phyloP scores from a whole-genome alignment of 2,329 filamentous ascomycete genomes.

The Ophiostoma piceae region DNA sequence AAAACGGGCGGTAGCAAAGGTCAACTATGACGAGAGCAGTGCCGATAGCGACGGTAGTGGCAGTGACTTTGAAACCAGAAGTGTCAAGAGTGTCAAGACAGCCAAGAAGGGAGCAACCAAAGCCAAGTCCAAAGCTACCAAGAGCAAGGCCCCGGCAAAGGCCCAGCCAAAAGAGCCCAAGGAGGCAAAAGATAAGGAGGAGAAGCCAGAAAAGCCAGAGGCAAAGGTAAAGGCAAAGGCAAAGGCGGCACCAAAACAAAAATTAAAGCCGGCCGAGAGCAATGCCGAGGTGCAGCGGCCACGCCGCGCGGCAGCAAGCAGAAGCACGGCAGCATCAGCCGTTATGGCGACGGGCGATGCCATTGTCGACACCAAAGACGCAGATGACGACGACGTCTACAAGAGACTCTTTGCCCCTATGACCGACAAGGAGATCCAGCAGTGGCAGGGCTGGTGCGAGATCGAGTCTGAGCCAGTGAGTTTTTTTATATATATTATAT shows the following conservation, averaged over 20 bases:
- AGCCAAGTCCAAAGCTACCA: neutral
- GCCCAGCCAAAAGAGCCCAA: neutral
- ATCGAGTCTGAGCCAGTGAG: conserved; percentile 81
- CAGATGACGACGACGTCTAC: conserved; percentile 25
- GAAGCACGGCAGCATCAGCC: conserved; percentile 19
- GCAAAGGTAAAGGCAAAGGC: neutral
- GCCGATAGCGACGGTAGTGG: neutral
- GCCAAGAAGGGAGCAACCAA: neutral
- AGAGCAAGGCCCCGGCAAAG: neutral
- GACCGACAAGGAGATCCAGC: conserved; percentile 47
- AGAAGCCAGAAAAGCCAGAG: neutral
- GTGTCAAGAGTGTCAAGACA: neutral
- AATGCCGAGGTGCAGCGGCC: neutral
- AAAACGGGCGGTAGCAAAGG: neutral
- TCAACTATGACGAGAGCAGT: neutral
- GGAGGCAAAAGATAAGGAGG: no score
- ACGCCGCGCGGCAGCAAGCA: conserved; percentile 17
- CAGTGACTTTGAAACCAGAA: neutral
- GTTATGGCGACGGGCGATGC: conserved; percentile 17
- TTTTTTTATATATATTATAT: neutral
- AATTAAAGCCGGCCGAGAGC: neutral
- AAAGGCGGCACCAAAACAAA: neutral
- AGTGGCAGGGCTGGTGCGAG: conserved; percentile 72
- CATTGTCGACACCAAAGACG: neutral
- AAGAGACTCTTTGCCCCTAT: conserved; percentile 43